phyloP scores from a whole-genome alignment of 345 rosid genomes.

The Citrus maxima region DNA sequence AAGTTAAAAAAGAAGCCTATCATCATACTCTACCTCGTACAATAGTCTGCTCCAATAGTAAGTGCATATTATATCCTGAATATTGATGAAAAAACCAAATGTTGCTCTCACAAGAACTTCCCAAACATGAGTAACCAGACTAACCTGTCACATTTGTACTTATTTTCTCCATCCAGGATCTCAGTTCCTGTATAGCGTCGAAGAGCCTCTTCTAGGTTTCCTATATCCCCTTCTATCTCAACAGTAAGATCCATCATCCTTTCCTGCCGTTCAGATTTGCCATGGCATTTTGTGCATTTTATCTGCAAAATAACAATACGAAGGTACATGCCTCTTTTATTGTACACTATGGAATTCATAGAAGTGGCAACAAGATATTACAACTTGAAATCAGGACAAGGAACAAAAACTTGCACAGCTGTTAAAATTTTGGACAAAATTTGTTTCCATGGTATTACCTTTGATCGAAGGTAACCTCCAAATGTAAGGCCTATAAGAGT shows the following conservation, averaged over 20 bases:
- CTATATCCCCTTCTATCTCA: slow-evolving; percentile 89
- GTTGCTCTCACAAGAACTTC: not conserved
- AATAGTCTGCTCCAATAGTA: not conserved
- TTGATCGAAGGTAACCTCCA: slow-evolving; percentile 94
- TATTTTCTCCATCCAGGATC: slow-evolving; percentile 95
- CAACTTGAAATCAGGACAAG: not conserved
- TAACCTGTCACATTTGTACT: slow-evolving; percentile 87
- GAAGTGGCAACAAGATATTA: not conserved
- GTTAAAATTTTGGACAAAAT: not conserved
- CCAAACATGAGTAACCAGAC: slow-evolving; percentile 13
- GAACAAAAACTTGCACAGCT: not conserved
- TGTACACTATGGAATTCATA: not conserved
- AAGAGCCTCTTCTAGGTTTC: slow-evolving; percentile 90
- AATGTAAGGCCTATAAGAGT: slow-evolving; percentile 84
- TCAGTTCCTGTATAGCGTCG: slow-evolving; percentile 75
- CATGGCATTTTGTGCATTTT: slow-evolving; percentile 81
- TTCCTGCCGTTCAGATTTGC: slow-evolving; percentile 80
- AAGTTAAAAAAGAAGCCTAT: not conserved
- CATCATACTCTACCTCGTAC: not conserved
- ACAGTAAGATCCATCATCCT: slow-evolving; percentile 98
- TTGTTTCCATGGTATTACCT: slow-evolving; percentile 40
- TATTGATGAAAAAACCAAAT: not conserved
- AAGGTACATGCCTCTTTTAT: slow-evolving; percentile 1
- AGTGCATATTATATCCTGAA: not conserved
- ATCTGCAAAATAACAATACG: slow-evolving; percentile 43